Evolutionary conservation across 257 asterid genomes (phyloP), one percentile per base, ranked within the genome.

Genomic region (Ehretia macrophylla): DNA sequence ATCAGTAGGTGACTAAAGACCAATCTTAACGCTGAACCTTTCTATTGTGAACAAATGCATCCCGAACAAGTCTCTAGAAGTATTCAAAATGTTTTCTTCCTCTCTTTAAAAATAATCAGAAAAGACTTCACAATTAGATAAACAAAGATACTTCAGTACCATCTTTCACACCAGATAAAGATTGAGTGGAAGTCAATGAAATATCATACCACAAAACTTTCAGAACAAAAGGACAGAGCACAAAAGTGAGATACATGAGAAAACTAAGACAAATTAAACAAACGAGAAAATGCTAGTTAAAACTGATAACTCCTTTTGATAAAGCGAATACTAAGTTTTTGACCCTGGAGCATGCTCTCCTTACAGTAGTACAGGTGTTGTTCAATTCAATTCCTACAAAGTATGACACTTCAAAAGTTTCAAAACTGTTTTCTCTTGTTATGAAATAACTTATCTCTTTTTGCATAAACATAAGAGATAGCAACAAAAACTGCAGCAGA

Each of bases 361-460:
- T 69, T 51, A 57, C 64, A 62, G 73, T 65, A 70, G 62, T 62
- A 72, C 78, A 80, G 56, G 60, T 48, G 64, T 35, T 42, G 37
- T 60, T 49, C 42, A 63, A 63, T 64, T 77, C 68, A 70, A 64
- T 70, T 37, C 63, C 61, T 44, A 65, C 76, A 42, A 62, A 51
- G 68, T 58, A 68, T 42, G 55, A 66, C 37, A 45, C 51, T 48
- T 59, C 40, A 56, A 68, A 63, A 61, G 67, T 70, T 52, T 88
- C 79, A 92, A 75, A 92, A 88, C 80, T 89, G 99, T 81, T 92
- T 92, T 73, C 96, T 84, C 86, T 92, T 92, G 79, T 80, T 86
- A 32, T 60, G 82, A 59, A 92, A 92, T n/a, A 88, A 79, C 51
- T 73, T 79, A 13, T 86, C 89, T 78, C 95, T 81, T 69, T 75